Conservation (phyloP, 2,329 filamentous ascomycete genomes). For the Apiospora rasikravindrae region DNA sequence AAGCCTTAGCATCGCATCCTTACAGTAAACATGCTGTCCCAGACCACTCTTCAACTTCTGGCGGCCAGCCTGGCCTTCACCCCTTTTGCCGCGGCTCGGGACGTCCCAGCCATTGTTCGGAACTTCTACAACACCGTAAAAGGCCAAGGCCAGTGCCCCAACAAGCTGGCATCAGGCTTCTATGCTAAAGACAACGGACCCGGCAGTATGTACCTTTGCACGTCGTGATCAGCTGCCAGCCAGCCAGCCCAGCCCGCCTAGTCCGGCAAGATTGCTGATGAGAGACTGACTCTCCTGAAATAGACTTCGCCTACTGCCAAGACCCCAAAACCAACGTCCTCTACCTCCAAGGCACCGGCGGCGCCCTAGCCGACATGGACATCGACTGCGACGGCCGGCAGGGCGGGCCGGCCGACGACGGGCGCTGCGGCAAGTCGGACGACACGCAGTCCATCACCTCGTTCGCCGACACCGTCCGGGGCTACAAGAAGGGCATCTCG, state of each 20-base stretch:
- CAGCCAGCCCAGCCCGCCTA: neutral
- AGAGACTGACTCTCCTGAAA: neutral
- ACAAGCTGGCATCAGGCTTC: neutral
- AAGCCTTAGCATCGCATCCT: neutral
- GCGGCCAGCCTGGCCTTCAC: neutral
- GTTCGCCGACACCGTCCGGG: slow-evolving; percentile 42
- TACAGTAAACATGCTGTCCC: neutral
- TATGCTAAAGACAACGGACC: neutral
- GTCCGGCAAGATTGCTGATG: neutral
- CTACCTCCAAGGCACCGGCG: neutral
- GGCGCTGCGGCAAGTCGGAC: neutral
- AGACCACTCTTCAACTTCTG: slow-evolving; percentile 2
- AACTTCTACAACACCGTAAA: slow-evolving; percentile 5
- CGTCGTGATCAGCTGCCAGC: neutral
- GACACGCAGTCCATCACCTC: slow-evolving; percentile 47
- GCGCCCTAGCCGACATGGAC: slow-evolving; percentile 5
- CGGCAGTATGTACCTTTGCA: neutral
- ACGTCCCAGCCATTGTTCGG: neutral
- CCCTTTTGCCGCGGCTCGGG: neutral
- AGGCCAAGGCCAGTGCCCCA: neutral
- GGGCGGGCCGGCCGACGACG: neutral
- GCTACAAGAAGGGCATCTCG: slow-evolving; percentile 37
- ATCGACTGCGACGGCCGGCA: slow-evolving; percentile 7
- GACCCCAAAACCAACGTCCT: neutral
- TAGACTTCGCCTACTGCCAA: slow-evolving; percentile 1